A percentile compares a stretch with the other conserved stretches of the same genome.
These are phyloP conservation scores for Plasmopara viticola DNA, from an alignment of 352 stramenopile genomes.

Conservation along the genomic window DNA sequence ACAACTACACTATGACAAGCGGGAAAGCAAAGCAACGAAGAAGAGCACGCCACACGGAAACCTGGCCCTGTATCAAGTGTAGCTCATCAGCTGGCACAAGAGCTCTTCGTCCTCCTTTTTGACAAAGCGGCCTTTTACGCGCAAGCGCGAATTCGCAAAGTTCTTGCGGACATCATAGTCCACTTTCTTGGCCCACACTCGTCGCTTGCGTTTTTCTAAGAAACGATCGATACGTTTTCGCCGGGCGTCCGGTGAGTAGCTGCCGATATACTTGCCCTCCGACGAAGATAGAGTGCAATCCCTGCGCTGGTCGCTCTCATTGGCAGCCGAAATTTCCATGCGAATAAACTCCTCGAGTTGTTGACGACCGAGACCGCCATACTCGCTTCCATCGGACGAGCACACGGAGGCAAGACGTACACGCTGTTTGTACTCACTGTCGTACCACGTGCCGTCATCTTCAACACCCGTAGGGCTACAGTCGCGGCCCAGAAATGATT, in stretches of 20 bases:
- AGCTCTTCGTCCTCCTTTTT: conserved; percentile 97
- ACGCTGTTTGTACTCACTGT: conserved; percentile 68
- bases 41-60: conserved; percentile 16
- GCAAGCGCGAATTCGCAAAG: conserved; percentile 96
- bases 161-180: conserved; percentile 99
- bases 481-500: conserved; percentile 45
- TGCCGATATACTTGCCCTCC: conserved; percentile 74
- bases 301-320: conserved; percentile 42
- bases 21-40: conserved; percentile 26
- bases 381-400: conserved; percentile 72
- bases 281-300: conserved; percentile 23
- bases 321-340: conserved; percentile 71
- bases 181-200: conserved; percentile 96
- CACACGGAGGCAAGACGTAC: conserved; percentile 62
- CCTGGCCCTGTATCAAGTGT: conserved; percentile 41
- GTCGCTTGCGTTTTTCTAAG: conserved; percentile 88
- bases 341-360: conserved; percentile 75
- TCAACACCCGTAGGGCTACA: conserved; percentile 69
- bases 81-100: conserved; percentile 76
- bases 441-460: conserved; percentile 50
- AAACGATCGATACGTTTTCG: conserved; percentile 86
- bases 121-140: conserved; percentile 97
- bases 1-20: conserved; percentile 32
- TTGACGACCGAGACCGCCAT: conserved; percentile 60
- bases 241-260: conserved; percentile 83